A percentile compares a stretch with the other conserved stretches of the same genome.
These are phyloP conservation scores for Colletotrichum spaethianum DNA, from an alignment of 2,329 filamentous ascomycete species.

Conservation along the genomic window DNA sequence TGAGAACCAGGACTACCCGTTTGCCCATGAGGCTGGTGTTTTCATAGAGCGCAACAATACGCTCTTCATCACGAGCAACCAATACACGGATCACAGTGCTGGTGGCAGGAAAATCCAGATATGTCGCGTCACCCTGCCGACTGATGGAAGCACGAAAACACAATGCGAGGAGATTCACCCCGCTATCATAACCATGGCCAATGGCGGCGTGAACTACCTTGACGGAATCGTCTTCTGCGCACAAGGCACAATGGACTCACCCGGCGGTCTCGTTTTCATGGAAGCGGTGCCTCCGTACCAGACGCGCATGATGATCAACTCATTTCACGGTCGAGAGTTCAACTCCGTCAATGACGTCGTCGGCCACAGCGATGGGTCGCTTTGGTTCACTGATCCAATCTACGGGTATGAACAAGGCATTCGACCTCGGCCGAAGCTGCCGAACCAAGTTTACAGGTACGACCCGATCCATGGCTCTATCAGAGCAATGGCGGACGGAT, in stretches of 20 bases:
- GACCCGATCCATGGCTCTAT: slow-evolving; percentile 56
- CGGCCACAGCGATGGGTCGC: slow-evolving; percentile 55
- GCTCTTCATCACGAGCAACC: slow-evolving; percentile 54
- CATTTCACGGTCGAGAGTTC: slow-evolving; percentile 58
- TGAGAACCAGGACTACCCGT: slow-evolving; percentile 57
- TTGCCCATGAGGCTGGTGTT: slow-evolving; percentile 64
- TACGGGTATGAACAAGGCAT: slow-evolving; percentile 65
- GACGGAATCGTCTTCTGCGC: slow-evolving; percentile 58
- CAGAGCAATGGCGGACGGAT: slow-evolving; percentile 62
- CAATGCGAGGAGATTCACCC: slow-evolving; percentile 52
- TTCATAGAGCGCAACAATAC: slow-evolving; percentile 49
- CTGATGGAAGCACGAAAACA: slow-evolving; percentile 27
- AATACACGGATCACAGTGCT: slow-evolving; percentile 43
- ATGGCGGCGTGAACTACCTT: slow-evolving; percentile 64
- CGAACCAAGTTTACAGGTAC: slow-evolving; percentile 64
- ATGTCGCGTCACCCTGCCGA: slow-evolving; percentile 45
- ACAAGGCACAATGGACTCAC: slow-evolving; percentile 50
- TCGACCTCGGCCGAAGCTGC: slow-evolving; percentile 59
- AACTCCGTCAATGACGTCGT: slow-evolving; percentile 66
- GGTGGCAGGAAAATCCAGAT: slow-evolving; percentile 48
- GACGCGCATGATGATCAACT: slow-evolving; percentile 50
- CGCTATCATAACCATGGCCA: slow-evolving; percentile 58
- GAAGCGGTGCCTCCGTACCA: slow-evolving; percentile 48
- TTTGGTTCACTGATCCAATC: slow-evolving; percentile 66
- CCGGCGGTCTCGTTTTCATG: slow-evolving; percentile 53